Evolutionary conservation across 495 filamentous ascomycete species (phyloP).

Genomic region (Neurospora sp.): DNA sequence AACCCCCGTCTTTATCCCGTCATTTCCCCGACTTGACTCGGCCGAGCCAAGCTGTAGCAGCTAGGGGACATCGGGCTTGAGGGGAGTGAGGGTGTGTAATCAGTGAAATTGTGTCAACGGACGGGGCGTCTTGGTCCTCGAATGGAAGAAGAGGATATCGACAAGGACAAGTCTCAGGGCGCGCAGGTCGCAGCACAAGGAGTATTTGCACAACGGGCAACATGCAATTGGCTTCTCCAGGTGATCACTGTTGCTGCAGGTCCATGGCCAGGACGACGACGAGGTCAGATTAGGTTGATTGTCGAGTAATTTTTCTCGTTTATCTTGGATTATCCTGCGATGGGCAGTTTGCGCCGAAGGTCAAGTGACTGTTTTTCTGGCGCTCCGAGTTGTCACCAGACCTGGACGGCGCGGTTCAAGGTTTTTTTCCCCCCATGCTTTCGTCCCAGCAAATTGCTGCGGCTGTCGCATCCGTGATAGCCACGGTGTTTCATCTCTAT

Average conservation of each 20-base stretch:
- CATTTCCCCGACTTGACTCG: neutral
- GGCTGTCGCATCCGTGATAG: neutral
- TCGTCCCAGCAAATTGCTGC: neutral
- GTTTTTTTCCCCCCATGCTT: neutral
- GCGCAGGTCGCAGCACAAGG: neutral
- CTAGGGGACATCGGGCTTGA: neutral
- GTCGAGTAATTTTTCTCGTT: neutral
- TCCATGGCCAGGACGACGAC: neutral
- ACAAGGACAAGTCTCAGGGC: neutral
- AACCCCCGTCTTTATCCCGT: neutral
- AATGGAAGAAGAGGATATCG: neutral
- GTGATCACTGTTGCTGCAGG: neutral
- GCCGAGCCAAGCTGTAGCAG: neutral
- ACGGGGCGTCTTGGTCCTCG: neutral
- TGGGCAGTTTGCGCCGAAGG: neutral
- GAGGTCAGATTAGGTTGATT: neutral
- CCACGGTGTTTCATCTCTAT: neutral
- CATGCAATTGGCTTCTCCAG: neutral
- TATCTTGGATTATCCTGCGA: neutral
- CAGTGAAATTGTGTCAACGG: neutral
- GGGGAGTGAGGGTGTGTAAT: neutral
- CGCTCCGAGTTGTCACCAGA: neutral
- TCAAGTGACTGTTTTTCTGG: constrained; percentile 3
- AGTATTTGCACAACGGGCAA: neutral
- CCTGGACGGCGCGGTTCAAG: neutral